These are phyloP conservation scores for Colletotrichum sp. DNA, from an alignment of 2,329 filamentous ascomycete genomes.

Conservation along the genomic window DNA sequence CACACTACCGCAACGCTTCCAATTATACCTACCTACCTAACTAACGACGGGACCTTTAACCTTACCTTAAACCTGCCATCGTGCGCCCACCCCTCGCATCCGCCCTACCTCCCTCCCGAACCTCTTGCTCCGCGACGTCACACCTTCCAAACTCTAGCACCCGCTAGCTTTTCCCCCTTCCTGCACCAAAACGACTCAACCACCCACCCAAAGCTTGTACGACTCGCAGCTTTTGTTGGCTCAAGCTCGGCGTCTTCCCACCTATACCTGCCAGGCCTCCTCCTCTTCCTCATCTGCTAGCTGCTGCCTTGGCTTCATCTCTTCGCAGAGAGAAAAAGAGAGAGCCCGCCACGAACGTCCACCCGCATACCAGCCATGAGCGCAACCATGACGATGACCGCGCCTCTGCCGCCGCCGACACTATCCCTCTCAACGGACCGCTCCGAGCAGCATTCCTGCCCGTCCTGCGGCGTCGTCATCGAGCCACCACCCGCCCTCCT, in stretches of 20 bases:
- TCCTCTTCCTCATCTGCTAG: not conserved
- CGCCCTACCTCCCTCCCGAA: not conserved
- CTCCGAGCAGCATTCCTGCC: slow-evolving; percentile 44
- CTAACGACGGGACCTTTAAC: not conserved
- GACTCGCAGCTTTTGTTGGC: not conserved
- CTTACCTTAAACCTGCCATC: not conserved
- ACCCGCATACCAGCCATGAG: slow-evolving; percentile 18
- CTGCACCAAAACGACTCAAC: not conserved
- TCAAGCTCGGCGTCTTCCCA: not conserved
- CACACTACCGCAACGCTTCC: not conserved
- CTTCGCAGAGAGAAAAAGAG: not conserved
- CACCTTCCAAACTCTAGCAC: slow-evolving; percentile 11
- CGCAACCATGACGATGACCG: slow-evolving; percentile 24
- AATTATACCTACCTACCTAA: not conserved
- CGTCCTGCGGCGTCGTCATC: slow-evolving; percentile 52
- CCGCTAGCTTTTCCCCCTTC: not conserved
- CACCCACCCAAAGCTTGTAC: slow-evolving; percentile 4
- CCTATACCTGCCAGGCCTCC: not conserved
- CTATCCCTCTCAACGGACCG: slow-evolving; percentile 22
- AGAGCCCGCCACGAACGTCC: not conserved
- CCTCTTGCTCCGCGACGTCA: slow-evolving; percentile 3
- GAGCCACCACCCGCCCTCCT: slow-evolving; percentile 49
- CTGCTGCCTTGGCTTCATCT: rapidly evolving
- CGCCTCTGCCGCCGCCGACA: slow-evolving; percentile 18
- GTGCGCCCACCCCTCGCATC: slow-evolving; percentile 14